phyloP scores from a whole-genome alignment of 1,284 basidiomycete genomes.

The Peniophora sp. region DNA sequence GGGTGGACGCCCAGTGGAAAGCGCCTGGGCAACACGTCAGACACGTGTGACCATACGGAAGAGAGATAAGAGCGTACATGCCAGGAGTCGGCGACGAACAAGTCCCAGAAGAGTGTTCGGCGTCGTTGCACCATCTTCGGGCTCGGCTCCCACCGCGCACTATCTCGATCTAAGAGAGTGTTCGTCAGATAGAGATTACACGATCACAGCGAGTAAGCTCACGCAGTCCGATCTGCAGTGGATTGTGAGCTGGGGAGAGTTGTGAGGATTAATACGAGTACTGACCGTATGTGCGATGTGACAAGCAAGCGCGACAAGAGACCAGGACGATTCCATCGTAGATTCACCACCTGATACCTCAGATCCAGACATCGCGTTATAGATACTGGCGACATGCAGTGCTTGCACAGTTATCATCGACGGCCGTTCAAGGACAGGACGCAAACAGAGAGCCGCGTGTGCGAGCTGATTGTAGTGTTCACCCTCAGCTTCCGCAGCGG shows the following conservation, averaged over 20 bases:
- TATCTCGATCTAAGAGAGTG: slow-evolving; percentile 31
- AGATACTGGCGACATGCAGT: slow-evolving; percentile 17
- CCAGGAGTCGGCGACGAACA: slow-evolving; percentile 27
- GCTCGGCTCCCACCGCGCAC: slow-evolving; percentile 31
- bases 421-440: slow-evolving; percentile 27
- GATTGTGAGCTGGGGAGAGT: not conserved
- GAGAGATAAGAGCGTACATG: slow-evolving; percentile 20
- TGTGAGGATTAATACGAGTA: not conserved
- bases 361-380: slow-evolving; percentile 16
- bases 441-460: slow-evolving; percentile 25
- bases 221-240: slow-evolving; percentile 21
- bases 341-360: slow-evolving; percentile 13
- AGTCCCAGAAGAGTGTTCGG: slow-evolving; percentile 36
- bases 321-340: slow-evolving; percentile 19
- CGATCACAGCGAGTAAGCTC: slow-evolving; percentile 6
- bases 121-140: slow-evolving; percentile 29
- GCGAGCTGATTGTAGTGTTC: slow-evolving; percentile 20
- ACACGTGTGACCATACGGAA: not conserved
- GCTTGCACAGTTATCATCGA: slow-evolving; percentile 26
- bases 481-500: slow-evolving; percentile 14
- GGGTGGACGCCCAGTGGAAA: slow-evolving; percentile 47
- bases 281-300: slow-evolving; percentile 18
- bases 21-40: slow-evolving; percentile 2
- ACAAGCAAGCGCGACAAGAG: slow-evolving; percentile 16
- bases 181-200: not conserved